Evolutionary conservation across 768 basidiomycete genomes (phyloP), one percentile per base, ranked within the genome.

Genomic region (Suillus lakei): DNA sequence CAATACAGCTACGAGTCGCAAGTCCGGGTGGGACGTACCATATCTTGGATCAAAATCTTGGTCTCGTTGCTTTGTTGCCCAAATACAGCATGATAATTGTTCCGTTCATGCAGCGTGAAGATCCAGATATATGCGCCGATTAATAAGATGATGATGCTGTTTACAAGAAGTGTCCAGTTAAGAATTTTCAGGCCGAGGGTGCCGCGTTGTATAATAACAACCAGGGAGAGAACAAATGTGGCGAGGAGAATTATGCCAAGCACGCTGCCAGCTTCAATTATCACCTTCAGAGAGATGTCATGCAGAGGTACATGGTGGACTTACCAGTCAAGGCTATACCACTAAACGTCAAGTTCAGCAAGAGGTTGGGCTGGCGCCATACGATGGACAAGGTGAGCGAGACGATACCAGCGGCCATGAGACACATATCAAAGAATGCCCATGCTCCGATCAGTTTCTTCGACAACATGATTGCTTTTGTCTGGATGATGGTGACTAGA

Each of bases 111-210:
- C 21, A 96, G 82, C 6, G 94, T 93, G 73, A 80, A 92, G 78
- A 91, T 87, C 95, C 95, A 97, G 60, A 96, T 79, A 68, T 86
- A 84, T 26, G 89, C 85, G 66, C 92, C 94, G 32, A 93, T 78
- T 61, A 88, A 71, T 58, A 90, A 77, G 48, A 91, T 84, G 30
- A 83, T 82, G 51, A 91, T 69, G 9, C 84, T 84, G 70, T 95
- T 89, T 46, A 82, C 63, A 41, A 96, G 76, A 61, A 96, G 87
- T 32, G 82, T 70, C 81, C 90, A 93, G 78, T 95, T 95, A 70
- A 95, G 86, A 44, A 91, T 74, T 67, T 91, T 86, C 44, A 97
- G 86, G 51, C 91, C 88, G 41, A 82, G 75, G 51, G 85, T 92
- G 68, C 88, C 90, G 36, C 85, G 84, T 70, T 91, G 89, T 38